A percentile compares a stretch with the other conserved stretches of the same genome.
Evolutionary conservation across 805 yeast genomes (phyloP).

Genomic region (Saturnispora kantuleensis): DNA sequence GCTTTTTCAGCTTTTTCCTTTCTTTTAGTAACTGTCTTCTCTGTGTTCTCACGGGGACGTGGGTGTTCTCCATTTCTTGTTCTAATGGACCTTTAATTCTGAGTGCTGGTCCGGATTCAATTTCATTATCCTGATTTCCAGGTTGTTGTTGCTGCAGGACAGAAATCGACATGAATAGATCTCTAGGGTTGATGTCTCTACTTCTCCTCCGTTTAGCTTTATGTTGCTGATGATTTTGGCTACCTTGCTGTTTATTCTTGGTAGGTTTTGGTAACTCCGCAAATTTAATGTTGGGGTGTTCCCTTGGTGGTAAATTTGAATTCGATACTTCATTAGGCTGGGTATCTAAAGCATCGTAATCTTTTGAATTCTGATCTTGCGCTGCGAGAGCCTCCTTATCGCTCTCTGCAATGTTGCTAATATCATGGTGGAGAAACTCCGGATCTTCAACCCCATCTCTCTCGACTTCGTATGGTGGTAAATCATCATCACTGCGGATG

Average conservation of each 20-base stretch:
- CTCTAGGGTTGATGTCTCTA: conserved; percentile 65
- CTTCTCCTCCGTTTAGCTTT: conserved; percentile 7
- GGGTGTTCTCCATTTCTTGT: conserved; percentile 29
- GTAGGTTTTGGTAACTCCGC: conserved; percentile 50
- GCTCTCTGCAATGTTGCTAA: background rate
- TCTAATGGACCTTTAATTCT: conserved; percentile 74
- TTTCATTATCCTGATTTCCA: conserved; percentile 25
- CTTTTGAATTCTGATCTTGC: background rate
- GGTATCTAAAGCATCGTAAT: conserved; percentile 1
- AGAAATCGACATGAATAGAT: conserved; percentile 74
- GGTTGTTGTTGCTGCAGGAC: conserved; percentile 51
- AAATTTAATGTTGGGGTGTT: conserved; percentile 39
- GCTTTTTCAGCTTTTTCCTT: conserved; percentile 7
- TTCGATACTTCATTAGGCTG: background rate
- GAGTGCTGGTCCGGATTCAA: conserved; percentile 68
- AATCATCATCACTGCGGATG: too few relatives aligned
- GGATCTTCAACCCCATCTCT: too few relatives aligned
- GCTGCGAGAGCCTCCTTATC: background rate
- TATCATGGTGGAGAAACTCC: too few relatives aligned
- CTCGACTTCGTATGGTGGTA: too few relatives aligned
- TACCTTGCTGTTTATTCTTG: conserved; percentile 19
- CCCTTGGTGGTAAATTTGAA: background rate
- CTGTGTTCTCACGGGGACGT: conserved; percentile 17
- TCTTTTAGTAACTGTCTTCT: conserved; percentile 18
- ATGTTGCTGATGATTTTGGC: background rate